These are phyloP conservation scores for Aleurites moluccanus DNA, from an alignment of 441 rosid genomes.

Conservation along the genomic window DNA sequence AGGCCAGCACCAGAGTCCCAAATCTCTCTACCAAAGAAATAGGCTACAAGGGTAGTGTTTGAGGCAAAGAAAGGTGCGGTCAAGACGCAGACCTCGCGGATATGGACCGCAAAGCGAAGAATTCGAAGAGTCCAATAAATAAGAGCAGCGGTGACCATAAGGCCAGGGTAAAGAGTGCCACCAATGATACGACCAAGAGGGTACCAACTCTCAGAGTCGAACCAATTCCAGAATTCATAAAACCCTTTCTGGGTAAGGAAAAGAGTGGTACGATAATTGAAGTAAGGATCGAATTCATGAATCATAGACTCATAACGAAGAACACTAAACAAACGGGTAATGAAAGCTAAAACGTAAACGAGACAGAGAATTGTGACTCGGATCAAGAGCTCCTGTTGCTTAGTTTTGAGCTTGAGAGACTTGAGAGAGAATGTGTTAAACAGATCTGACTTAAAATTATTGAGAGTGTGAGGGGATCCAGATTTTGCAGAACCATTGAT, in stretches of 20 bases:
- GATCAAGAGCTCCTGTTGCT: conserved; percentile 90
- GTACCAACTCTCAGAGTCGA: conserved; percentile 96
- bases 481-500: conserved; percentile 30
- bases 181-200: conserved; percentile 95
- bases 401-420: conserved; percentile 73
- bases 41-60: conserved; percentile 88
- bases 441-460: conserved; percentile 49
- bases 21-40: conserved; percentile 91
- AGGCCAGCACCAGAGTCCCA: conserved; percentile 97
- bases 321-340: conserved; percentile 83
- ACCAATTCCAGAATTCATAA: conserved; percentile 99
- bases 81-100: conserved; percentile 91
- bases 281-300: conserved; percentile 98
- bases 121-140: conserved; percentile 66
- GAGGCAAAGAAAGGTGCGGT: conserved; percentile 97
- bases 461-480: conserved; percentile 13
- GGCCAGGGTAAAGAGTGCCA: conserved; percentile 93
- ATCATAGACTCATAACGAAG: conserved; percentile 99
- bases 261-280: conserved; percentile 93
- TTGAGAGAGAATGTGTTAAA: conserved; percentile 40
- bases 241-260: conserved; percentile 89
- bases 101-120: conserved; percentile 80
- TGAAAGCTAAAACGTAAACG: conserved; percentile 81
- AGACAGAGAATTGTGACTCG: conserved; percentile 80
- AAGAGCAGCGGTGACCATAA: conserved; percentile 92